Evolutionary conservation across 2,329 filamentous ascomycete species (phyloP), one percentile per base, ranked within the genome.

Genomic region (Diplocarpon rosae): DNA sequence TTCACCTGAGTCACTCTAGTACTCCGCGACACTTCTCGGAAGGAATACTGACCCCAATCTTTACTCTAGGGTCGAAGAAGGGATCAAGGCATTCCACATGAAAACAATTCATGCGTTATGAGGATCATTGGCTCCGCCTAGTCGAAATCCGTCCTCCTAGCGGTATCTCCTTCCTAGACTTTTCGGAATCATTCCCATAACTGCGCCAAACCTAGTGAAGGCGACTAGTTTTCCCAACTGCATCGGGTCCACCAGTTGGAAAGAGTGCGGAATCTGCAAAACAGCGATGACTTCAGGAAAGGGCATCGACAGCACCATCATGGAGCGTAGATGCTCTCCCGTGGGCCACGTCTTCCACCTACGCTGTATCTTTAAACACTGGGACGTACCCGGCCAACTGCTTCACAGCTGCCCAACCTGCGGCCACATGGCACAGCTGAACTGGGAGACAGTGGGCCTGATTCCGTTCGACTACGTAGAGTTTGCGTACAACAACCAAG

Each of bases 361-460:
- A 11, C 40, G 45, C 11, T 53, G 49, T 27, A 47, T 50, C 10
- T 47, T 52, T 14, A 12, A 40, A 1, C 46, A 40, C 11, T 54
- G 52, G 50, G 45, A 54, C 31, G 3, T 5, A 0, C 45, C 42
- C 8, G 39, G 32, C 11, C 42, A 27, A 35, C 48, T 48, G 32
- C 29, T 46, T 5, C 47, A 44, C 30, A 34, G 14, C 3, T 52
- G 51, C 42, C 50, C 48, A 2, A 29, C 1, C 2, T 55, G 51
- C 28, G 20, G 33, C 14, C 7, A 36, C 5, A 40, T 36, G 27
- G 35, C 49, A 10, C 29, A 36, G 4, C 30, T 53, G n/a, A 48
- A 45, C 29, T 51, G 37, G 14, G 39, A 53, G 30, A 30, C 17
- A 11, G 15, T 48, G 5, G 42, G 37, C 15, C 14, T 53, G 12